These are phyloP conservation scores for Leishmania gerbilli DNA, from an alignment of 208 protist species.

Conservation along the genomic window DNA sequence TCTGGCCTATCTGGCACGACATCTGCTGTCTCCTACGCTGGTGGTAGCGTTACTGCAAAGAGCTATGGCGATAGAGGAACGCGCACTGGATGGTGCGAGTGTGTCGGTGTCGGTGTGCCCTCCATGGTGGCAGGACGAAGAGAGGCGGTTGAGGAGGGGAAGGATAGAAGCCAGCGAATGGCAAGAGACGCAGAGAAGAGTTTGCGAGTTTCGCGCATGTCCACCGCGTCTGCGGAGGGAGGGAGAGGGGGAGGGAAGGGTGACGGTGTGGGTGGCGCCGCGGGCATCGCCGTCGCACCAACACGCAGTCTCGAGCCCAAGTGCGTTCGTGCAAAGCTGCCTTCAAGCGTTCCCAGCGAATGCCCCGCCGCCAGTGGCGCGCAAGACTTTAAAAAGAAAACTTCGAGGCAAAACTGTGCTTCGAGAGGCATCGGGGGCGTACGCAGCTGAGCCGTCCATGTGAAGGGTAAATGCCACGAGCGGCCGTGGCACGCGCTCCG, in stretches of 20 bases:
- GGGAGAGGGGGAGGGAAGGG: not conserved
- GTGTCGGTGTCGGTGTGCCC: not conserved
- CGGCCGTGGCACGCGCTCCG: not conserved
- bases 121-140: not conserved
- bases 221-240: not conserved
- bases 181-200: not conserved
- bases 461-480: not conserved
- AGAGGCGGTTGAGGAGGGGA: not conserved
- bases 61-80: not conserved
- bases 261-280: no score
- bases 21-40: slow-evolving; percentile 1
- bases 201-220: no score
- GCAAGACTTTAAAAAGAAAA: not conserved
- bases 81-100: not conserved
- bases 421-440: not conserved
- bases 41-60: not conserved
- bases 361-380: not conserved
- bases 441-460: not conserved
- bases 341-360: not conserved
- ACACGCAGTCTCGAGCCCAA: not conserved
- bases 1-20: slow-evolving; percentile 53
- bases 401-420: slow-evolving; percentile 2
- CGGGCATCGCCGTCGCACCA: not conserved
- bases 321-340: not conserved
- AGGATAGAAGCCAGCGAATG: not conserved